Conservation (phyloP, 2,329 filamentous ascomycete species). For the Aspergillus puulaauensis region DNA sequence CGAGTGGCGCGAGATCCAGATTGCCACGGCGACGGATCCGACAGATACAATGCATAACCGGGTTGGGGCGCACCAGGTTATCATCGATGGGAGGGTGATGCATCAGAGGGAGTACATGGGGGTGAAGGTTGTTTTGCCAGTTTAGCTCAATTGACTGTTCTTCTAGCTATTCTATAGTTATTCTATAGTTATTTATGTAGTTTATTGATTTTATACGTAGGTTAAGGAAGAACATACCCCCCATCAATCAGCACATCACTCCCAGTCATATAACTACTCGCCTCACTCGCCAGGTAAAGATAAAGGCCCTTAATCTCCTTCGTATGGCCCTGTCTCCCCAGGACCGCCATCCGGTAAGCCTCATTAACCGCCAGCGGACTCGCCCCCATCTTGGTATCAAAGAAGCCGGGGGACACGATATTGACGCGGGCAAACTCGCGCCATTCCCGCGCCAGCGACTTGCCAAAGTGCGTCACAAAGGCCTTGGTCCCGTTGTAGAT, state of each 20-base stretch:
- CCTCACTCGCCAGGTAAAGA: conserved; percentile 48
- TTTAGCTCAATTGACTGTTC: conserved; percentile 22
- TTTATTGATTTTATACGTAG: background rate
- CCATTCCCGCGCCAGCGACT: conserved; percentile 58
- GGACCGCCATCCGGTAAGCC: conserved; percentile 46
- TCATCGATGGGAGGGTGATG: conserved; percentile 48
- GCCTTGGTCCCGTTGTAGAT: conserved; percentile 60
- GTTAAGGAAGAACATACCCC: conserved; percentile 41
- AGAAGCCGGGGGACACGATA: conserved; percentile 55
- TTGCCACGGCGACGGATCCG: conserved; percentile 44
- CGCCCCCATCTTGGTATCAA: conserved; percentile 57
- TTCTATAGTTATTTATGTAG: too few species aligned
- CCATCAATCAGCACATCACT: conserved; percentile 51
- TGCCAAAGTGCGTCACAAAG: conserved; percentile 56
- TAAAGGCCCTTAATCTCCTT: conserved; percentile 42
- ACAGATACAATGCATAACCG: conserved; percentile 44
- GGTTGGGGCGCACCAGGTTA: conserved; percentile 43
- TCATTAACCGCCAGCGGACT: conserved; percentile 46
- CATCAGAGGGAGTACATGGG: conserved; percentile 50
- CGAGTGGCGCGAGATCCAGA: conserved; percentile 53
- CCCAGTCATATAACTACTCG: conserved; percentile 50
- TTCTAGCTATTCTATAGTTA: too few species aligned
- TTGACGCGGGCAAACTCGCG: conserved; percentile 59
- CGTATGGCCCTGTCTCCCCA: conserved; percentile 40
- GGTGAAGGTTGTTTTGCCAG: conserved; percentile 46